Base-by-base conservation (phyloP, 2,329 filamentous ascomycete genomes). In the Plectosphaerella sp. region DNA sequence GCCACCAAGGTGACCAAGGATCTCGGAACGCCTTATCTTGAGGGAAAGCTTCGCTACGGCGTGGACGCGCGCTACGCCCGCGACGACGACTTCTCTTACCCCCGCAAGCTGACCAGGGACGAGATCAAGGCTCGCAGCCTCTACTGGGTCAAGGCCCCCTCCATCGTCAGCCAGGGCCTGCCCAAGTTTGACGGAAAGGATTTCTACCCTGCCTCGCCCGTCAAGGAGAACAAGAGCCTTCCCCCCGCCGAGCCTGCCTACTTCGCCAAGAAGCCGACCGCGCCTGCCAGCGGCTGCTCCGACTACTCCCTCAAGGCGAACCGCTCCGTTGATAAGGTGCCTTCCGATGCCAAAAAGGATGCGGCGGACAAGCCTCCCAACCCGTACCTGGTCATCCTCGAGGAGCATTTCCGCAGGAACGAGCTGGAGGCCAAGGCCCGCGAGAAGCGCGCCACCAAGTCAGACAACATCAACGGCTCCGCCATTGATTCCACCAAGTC, bases 161-260 rank as follows among this genome's bases (percentile, higher is more conserved):
- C 67, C 28, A 73, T 76, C 57, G 71, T 73, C 12, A 71, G 77
- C 47, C 72, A 69, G 35, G 79, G 80, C 2, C 67, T 85, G 41
- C 82, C 83, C 35, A 85, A 82, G 63, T 87, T 83, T 58, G 82
- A 86, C 57, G 82, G 83, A 22, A 84, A 82, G 62, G 75, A 85
- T 61, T 86, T 86, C 58, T 86, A 84, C 55, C 79, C 77, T 28
- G 68, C 79, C 28, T 33, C 28, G 8, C 28, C 28, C 28, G 28
- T 33, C 28, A 33, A 33, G 28, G 28, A 33, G 28, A 33, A 33
- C 28, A 9, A 33, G 28, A 12, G 28, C 28, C 28, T 33, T 33
- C 28, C 28, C 11, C 28, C 2, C 8, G 11, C 28, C 28, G 28
- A 33, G 28, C 28, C 28, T 33, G 28, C 28, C 28, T 33, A 3